Conservation (phyloP, 768 basidiomycete genomes). For the Lactarius trivialis region DNA sequence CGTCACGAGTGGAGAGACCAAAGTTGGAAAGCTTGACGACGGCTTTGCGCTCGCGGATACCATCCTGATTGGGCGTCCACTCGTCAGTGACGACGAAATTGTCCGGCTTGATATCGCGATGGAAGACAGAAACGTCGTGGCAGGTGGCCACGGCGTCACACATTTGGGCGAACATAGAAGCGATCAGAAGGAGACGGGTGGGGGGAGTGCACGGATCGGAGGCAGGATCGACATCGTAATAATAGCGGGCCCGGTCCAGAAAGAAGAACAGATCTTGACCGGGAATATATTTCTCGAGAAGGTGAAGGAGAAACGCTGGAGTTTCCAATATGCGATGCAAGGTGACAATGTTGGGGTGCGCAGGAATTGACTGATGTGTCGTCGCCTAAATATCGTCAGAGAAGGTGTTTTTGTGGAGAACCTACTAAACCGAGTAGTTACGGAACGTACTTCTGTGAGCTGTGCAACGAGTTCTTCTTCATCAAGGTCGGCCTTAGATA, state of each 20-base stretch:
- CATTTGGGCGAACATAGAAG: conserved; percentile 98
- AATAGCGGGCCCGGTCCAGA: conserved; percentile 94
- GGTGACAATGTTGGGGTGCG: conserved; percentile 92
- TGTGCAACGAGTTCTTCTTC: no score
- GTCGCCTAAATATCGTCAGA: no score
- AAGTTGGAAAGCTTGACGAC: conserved; percentile 97
- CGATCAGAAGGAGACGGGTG: conserved; percentile 84
- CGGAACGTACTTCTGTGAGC: no score
- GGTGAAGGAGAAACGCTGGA: conserved; percentile 79
- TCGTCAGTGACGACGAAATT: conserved; percentile 95
- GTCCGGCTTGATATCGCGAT: conserved; percentile 99
- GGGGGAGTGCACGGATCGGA: conserved; percentile 57
- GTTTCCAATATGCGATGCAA: conserved; percentile 92
- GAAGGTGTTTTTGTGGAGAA: no score
- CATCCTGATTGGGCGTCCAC: no score
- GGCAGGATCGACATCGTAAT: conserved; percentile 38
- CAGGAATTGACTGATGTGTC: conserved; percentile 78
- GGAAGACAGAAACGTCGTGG: conserved; percentile 85
- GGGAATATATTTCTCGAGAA: conserved; percentile 93
- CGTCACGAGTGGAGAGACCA: conserved; percentile 86
- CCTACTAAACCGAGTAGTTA: no score
- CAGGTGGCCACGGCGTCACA: no score
- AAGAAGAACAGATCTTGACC: conserved; percentile 98
- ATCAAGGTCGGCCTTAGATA: no score
- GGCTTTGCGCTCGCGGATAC: conserved; percentile 72